Evolutionary conservation across 2,329 filamentous ascomycete species (phyloP).

Genomic region (Pyrenophora graminea): DNA sequence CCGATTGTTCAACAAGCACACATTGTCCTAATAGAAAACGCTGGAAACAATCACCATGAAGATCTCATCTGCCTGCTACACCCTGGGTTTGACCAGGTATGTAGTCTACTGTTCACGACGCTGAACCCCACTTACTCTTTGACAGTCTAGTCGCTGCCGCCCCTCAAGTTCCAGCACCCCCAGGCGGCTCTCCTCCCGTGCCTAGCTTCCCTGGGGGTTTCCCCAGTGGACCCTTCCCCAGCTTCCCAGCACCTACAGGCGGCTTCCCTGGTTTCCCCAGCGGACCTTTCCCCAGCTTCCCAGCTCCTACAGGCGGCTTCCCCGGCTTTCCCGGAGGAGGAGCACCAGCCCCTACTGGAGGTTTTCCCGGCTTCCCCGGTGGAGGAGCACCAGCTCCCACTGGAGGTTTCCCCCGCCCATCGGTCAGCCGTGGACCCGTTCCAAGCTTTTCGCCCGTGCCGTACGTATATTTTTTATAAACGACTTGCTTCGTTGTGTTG

Average conservation of each 20-base stretch:
- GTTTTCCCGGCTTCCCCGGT: neutral
- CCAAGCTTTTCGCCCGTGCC: slow-evolving; percentile 11
- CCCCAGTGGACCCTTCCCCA: neutral
- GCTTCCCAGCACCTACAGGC: neutral
- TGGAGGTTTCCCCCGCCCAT: neutral
- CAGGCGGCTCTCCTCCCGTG: slow-evolving; percentile 7
- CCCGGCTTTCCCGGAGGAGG: neutral
- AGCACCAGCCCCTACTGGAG: slow-evolving; percentile 13
- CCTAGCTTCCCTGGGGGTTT: slow-evolving; percentile 6
- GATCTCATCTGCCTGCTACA: slow-evolving; percentile 26
- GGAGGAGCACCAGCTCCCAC: neutral
- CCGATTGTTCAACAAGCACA: neutral
- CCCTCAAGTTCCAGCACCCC: slow-evolving; percentile 17
- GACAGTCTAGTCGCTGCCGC: slow-evolving; percentile 25
- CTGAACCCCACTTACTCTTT: slow-evolving; percentile 4
- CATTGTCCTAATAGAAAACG: neutral
- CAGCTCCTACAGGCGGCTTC: neutral
- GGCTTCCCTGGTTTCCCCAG: neutral
- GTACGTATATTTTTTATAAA: neutral
- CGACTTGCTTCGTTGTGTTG: neutral
- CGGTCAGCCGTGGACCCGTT: neutral
- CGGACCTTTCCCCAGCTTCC: neutral
- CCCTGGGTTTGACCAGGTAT: slow-evolving; percentile 28
- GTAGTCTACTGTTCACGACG: neutral
- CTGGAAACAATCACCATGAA: slow-evolving; percentile 29